Conservation (phyloP, 2,329 filamentous ascomycete genomes). For the Aspergillus sp. region DNA sequence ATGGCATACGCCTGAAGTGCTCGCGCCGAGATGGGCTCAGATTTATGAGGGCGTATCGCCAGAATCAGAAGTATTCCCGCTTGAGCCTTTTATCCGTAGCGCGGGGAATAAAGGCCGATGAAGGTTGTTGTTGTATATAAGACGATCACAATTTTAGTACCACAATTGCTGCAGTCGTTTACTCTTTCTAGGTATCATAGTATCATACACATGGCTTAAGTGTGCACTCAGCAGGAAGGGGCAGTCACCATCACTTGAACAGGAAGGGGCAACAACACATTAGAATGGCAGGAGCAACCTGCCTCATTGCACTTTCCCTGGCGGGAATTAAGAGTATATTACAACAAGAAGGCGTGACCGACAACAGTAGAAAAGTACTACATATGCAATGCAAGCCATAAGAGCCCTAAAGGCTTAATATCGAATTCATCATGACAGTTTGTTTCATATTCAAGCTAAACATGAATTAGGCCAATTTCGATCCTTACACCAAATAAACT, state of each 20-base stretch:
- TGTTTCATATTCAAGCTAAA: neutral
- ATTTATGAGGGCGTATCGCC: neutral
- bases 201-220: too few species aligned
- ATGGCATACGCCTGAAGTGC: slow-evolving; percentile 44
- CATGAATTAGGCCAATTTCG: neutral
- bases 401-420: neutral
- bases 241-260: too few species aligned
- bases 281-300: neutral
- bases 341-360: neutral
- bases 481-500: neutral
- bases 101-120: neutral
- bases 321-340: neutral
- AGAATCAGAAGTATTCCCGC: neutral
- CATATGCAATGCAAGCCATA: too few species aligned
- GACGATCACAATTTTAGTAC: neutral
- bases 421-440: neutral
- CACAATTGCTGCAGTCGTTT: too few species aligned
- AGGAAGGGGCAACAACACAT: too few species aligned
- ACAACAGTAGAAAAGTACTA: neutral
- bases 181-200: too few species aligned
- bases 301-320: neutral
- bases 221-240: too few species aligned
- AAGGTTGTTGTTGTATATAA: neutral
- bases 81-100: neutral
- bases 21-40: slow-evolving; percentile 19